Conservation (phyloP, 257 asterid genomes). For the Solanum virginianum region DNA sequence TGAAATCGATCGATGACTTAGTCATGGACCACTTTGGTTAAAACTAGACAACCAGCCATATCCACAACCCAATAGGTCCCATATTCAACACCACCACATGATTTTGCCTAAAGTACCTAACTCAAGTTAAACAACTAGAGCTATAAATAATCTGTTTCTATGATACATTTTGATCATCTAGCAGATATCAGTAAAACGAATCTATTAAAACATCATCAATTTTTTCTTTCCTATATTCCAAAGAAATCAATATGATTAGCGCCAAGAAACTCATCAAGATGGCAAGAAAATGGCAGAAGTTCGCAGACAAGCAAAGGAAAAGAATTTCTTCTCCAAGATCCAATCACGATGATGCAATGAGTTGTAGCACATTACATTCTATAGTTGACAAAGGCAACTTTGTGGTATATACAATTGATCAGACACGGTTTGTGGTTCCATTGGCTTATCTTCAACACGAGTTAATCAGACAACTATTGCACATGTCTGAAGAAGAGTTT, state of each 20-base stretch:
- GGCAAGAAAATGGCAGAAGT: background rate
- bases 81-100: background rate
- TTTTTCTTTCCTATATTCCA: background rate
- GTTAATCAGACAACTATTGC: slow-evolving; percentile 6
- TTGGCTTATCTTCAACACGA: slow-evolving; percentile 11
- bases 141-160: background rate
- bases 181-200: background rate
- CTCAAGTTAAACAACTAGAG: background rate
- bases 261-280: background rate
- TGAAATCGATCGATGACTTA: background rate
- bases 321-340: background rate
- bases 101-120: background rate
- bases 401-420: slow-evolving; percentile 16
- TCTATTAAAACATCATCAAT: background rate
- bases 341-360: background rate
- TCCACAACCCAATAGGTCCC: no score
- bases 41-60: no score
- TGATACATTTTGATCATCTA: background rate
- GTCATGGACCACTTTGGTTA: background rate
- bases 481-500: slow-evolving; percentile 5
- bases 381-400: slow-evolving; percentile 24
- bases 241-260: background rate
- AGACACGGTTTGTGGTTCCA: slow-evolving; percentile 14
- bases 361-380: background rate
- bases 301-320: background rate